Conservation (phyloP, 441 rosid species). For the Adansonia madagascariensis region DNA sequence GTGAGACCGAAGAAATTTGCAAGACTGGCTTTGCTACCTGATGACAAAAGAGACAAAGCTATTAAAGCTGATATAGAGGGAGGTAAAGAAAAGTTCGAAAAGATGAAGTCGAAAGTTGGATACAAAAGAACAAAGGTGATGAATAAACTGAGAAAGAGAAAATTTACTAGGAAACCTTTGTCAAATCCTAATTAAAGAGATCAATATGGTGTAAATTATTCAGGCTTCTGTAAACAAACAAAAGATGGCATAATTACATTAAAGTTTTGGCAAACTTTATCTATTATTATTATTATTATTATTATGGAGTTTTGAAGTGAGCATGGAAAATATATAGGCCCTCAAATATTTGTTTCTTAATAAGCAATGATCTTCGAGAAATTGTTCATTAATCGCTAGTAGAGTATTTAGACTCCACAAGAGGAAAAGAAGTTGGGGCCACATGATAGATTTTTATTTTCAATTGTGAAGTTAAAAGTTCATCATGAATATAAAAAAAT, state of each 20-base stretch:
- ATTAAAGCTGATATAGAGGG: slow-evolving; percentile 77
- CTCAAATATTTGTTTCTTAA: neutral
- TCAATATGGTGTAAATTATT: neutral
- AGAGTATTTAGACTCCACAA: neutral
- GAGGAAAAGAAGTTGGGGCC: too few species aligned
- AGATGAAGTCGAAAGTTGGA: slow-evolving; percentile 49
- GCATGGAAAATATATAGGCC: neutral
- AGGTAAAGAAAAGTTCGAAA: slow-evolving; percentile 62
- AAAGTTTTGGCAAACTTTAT: neutral
- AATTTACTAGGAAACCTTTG: slow-evolving; percentile 31
- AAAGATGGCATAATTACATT: neutral
- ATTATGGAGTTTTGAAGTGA: neutral
- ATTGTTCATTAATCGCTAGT: neutral
- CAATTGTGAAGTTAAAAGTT: too few species aligned
- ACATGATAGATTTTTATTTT: too few species aligned
- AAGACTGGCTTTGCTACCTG: slow-evolving; percentile 76
- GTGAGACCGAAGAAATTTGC: slow-evolving; percentile 90
- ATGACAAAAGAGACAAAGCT: slow-evolving; percentile 66
- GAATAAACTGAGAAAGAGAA: slow-evolving; percentile 38
- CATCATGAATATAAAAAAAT: too few species aligned
- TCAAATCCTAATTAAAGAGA: slow-evolving; percentile 21
- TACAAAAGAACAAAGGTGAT: slow-evolving; percentile 28
- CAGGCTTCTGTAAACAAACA: neutral
- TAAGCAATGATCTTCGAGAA: neutral
- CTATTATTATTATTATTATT: neutral